phyloP scores from a whole-genome alignment of 352 stramenopile genomes.

The Phytophthora pini region DNA sequence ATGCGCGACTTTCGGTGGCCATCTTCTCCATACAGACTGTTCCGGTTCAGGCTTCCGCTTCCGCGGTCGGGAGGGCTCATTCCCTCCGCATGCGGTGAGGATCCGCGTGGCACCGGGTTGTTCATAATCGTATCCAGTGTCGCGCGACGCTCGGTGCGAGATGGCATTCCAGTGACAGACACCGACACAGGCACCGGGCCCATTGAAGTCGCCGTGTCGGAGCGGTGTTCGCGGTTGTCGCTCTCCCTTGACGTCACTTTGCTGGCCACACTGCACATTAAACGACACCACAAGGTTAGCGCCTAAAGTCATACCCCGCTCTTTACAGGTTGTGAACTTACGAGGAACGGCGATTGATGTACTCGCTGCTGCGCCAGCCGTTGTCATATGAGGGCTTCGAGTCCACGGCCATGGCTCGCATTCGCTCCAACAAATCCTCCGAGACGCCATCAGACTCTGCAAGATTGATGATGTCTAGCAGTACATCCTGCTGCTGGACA shows the following conservation, averaged over 20 bases:
- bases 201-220: slow-evolving; percentile 67
- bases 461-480: slow-evolving; percentile 51
- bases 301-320: neutral
- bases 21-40: slow-evolving; percentile 71
- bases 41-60: slow-evolving; percentile 42
- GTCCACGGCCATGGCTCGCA: slow-evolving; percentile 71
- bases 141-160: slow-evolving; percentile 43
- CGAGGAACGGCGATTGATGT: slow-evolving; percentile 33
- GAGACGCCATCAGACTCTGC: slow-evolving; percentile 63
- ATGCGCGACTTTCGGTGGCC: slow-evolving; percentile 79
- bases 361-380: slow-evolving; percentile 41
- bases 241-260: slow-evolving; percentile 26
- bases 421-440: slow-evolving; percentile 49
- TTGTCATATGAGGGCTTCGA: slow-evolving; percentile 75
- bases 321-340: slow-evolving; percentile 22
- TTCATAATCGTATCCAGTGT: slow-evolving; percentile 64
- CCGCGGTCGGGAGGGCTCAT: slow-evolving; percentile 40
- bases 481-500: slow-evolving; percentile 46
- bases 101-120: slow-evolving; percentile 41
- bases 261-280: slow-evolving; percentile 18
- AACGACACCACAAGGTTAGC: slow-evolving; percentile 22
- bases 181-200: slow-evolving; percentile 72
- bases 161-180: slow-evolving; percentile 33
- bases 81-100: slow-evolving; percentile 31
- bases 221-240: slow-evolving; percentile 52